Conservation (phyloP, 495 filamentous ascomycete genomes). For the Tuber melanosporum region DNA sequence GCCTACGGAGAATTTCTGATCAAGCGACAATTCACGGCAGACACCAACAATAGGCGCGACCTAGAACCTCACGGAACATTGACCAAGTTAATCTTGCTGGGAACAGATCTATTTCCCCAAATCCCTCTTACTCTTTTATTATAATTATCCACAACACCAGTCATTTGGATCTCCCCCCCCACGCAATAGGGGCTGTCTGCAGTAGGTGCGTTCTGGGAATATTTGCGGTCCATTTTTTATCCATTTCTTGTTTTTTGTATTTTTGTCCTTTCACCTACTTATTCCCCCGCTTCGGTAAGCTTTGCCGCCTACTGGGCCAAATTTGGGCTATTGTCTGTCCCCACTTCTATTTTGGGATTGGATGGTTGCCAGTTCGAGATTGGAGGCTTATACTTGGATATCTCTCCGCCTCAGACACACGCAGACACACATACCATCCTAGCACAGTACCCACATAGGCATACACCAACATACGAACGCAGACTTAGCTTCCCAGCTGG, state of each 20-base stretch:
- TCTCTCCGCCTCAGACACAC: constrained; percentile 34
- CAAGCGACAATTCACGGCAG: constrained; percentile 3
- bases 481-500: neutral
- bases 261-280: constrained; percentile 6
- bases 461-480: constrained; percentile 3
- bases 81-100: neutral
- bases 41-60: neutral
- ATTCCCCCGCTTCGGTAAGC: constrained; percentile 27
- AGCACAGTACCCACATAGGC: neutral
- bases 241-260: constrained; percentile 4
- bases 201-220: constrained; percentile 21
- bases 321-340: constrained; percentile 27
- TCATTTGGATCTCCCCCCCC: constrained; percentile 8
- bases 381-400: constrained; percentile 41
- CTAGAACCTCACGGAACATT: neutral
- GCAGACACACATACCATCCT: constrained; percentile 18
- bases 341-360: constrained; percentile 34
- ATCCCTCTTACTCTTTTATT: neutral
- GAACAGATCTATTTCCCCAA: neutral
- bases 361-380: constrained; percentile 31
- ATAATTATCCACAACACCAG: constrained; percentile 4
- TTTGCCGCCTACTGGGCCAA: constrained; percentile 38
- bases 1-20: neutral
- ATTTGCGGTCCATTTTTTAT: constrained; percentile 34
- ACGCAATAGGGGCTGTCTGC: constrained; percentile 12